Conservation (phyloP, 2,329 filamentous ascomycete species). For the Boeremia exigua region DNA sequence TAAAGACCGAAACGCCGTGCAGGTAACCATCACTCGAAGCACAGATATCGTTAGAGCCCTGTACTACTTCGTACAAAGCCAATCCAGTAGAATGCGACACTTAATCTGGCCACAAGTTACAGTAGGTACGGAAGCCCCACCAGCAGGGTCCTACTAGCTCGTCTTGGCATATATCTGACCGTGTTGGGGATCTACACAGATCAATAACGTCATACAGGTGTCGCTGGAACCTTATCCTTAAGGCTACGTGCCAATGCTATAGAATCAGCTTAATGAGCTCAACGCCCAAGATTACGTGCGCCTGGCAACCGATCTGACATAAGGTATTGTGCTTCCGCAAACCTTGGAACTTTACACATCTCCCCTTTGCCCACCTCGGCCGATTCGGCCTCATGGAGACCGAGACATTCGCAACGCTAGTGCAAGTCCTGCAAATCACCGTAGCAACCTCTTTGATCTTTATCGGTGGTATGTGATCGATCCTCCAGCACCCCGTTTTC, state of each 20-base stretch:
- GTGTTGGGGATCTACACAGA: not conserved
- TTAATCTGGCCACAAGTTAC: too few relatives aligned
- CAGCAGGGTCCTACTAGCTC: too few relatives aligned
- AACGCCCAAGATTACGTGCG: not conserved
- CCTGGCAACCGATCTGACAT: too few relatives aligned
- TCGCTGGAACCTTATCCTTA: too few relatives aligned
- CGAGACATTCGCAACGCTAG: not conserved
- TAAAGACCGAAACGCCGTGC: not conserved
- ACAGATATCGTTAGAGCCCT: too few relatives aligned
- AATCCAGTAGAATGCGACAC: too few relatives aligned
- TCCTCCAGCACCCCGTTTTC: not conserved
- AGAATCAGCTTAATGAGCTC: not conserved
- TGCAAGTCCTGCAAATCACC: constrained; percentile 8
- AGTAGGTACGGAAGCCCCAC: too few relatives aligned
- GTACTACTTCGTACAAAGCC: too few relatives aligned
- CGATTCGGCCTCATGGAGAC: not conserved
- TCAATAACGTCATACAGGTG: constrained; percentile 4
- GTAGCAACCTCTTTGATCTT: constrained; percentile 9
- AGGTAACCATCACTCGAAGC: too few relatives aligned
- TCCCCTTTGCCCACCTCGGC: not conserved
- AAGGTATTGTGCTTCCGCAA: not conserved
- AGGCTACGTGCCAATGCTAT: too few relatives aligned
- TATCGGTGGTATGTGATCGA: constrained; percentile 1
- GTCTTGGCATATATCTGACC: too few relatives aligned
- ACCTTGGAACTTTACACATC: not conserved